Base-by-base conservation (phyloP, 345 rosid species). In the Brassica incana region DNA sequence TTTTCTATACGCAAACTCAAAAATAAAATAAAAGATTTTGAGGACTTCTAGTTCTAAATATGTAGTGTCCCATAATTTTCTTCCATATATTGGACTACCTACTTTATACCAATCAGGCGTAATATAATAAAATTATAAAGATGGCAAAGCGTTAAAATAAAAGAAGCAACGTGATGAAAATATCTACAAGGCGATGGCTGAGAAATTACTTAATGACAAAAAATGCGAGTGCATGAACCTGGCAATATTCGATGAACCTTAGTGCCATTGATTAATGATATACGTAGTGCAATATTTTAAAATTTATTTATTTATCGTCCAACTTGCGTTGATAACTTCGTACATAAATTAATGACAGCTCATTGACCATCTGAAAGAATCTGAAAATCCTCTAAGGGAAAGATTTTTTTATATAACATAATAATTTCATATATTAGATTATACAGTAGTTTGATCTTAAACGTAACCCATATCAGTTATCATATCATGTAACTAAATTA, bases 291-390 rank as follows among this genome's bases (percentile, higher is more conserved):
- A 32, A 33, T 52, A 8, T 77, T 23, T 4, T 18, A 16, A 16
- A 15, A 65, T 27, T 59, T 59, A 15, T 78, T 71, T 64, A 64
- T 65, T 73, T 45, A 73, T 79, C 67, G 50, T 72, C 77, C 73
- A 72, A 73, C 73, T 71, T 78, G 81, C 76, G 72, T 71, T 71
- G 76, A 36, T 71, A 56, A 54, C 72, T 78, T 78, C 48, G 38
- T 65, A 27, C 30, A 64, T 73, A 72, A 65, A 40, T 23, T 27
- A 58, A 40, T 14, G 72, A 78, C 81, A 78, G 52, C 77, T 72
- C 73, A 66, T 64, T 66, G 52, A 72, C 77, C 40, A 10, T 72
- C 62, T 30, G n/a, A 59, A 71, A 36, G 32, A 71, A 25, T 77
- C 65, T 63, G 54, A 63, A 16, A 60, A 60, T 33, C 30, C 43